A percentile compares a stretch with the other conserved stretches of the same genome.
These are phyloP conservation scores for Plantago elongata DNA, from an alignment of 257 asterid genomes.

Conservation along the genomic window DNA sequence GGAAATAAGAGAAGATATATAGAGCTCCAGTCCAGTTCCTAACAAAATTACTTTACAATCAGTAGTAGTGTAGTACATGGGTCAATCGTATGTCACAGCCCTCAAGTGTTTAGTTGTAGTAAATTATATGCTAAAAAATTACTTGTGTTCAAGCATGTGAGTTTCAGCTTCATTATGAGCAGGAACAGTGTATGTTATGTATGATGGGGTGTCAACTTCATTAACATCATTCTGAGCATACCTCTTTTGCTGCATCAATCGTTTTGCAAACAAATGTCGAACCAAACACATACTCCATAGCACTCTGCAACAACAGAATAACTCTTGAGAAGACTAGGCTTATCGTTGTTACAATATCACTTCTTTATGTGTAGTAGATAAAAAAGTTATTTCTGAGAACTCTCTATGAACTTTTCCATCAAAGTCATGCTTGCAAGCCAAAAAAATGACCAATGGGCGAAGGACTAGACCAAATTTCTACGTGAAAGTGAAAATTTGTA, in stretches of 20 bases:
- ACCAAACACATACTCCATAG: slow-evolving; percentile 95
- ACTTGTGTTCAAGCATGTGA: too few relatives aligned
- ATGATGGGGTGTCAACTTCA: background rate
- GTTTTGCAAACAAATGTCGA: slow-evolving; percentile 96
- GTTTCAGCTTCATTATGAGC: too few relatives aligned
- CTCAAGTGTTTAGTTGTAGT: too few relatives aligned
- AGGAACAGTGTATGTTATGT: too few relatives aligned
- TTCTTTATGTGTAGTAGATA: slow-evolving; percentile 5
- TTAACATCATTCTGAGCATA: slow-evolving; percentile 22
- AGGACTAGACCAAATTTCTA: slow-evolving; percentile 12
- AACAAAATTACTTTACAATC: too few relatives aligned
- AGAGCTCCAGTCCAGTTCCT: too few relatives aligned
- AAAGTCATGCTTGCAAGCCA: background rate
- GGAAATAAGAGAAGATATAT: slow-evolving; percentile 2
- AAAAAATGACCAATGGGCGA: slow-evolving; percentile 3
- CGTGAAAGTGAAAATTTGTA: slow-evolving; percentile 6
- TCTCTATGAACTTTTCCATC: background rate
- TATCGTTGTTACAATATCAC: slow-evolving; percentile 1
- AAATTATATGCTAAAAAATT: too few relatives aligned
- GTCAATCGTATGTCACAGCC: too few relatives aligned
- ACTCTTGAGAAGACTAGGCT: slow-evolving; percentile 17
- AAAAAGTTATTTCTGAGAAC: slow-evolving; percentile 12
- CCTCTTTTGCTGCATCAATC: slow-evolving; percentile 79
- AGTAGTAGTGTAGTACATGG: too few relatives aligned
- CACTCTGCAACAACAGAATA: slow-evolving; percentile 54